Evolutionary conservation across 495 filamentous ascomycete species (phyloP).

Genomic region (Thermothielavioides terrestris): DNA sequence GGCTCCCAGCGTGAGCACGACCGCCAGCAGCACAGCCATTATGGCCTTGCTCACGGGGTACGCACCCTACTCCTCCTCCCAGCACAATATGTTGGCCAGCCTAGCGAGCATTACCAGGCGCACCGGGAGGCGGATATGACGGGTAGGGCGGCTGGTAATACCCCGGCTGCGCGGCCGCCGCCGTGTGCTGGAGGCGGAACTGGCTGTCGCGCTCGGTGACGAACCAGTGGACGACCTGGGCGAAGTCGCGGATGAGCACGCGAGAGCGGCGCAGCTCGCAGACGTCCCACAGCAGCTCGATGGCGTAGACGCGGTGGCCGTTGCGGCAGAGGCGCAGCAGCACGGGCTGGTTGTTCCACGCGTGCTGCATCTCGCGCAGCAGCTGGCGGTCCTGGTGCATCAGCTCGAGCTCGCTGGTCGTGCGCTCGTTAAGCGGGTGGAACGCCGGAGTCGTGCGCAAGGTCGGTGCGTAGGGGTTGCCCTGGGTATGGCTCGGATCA

Average conservation of each 20-base stretch:
- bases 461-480: not conserved
- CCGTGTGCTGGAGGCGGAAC: not conserved
- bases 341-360: conserved; percentile 1
- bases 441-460: conserved; percentile 8
- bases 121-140: too few species aligned
- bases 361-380: not conserved
- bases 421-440: conserved; percentile 9
- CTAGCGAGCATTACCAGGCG: too few species aligned
- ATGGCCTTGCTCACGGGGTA: too few species aligned
- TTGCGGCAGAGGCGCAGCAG: not conserved
- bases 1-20: too few species aligned
- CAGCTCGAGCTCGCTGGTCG: not conserved
- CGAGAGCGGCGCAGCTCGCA: not conserved
- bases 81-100: too few species aligned
- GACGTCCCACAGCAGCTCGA: conserved; percentile 15
- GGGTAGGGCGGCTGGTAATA: too few species aligned
- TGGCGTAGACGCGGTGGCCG: not conserved
- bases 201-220: not conserved
- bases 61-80: too few species aligned
- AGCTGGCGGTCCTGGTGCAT: conserved; percentile 3
- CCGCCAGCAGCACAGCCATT: not conserved
- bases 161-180: too few species aligned
- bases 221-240: conserved; percentile 11
- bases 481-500: not conserved
- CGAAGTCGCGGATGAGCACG: not conserved